Evolutionary conservation across 2,329 filamentous ascomycete species (phyloP).

Genomic region (Colletotrichum costaricense): DNA sequence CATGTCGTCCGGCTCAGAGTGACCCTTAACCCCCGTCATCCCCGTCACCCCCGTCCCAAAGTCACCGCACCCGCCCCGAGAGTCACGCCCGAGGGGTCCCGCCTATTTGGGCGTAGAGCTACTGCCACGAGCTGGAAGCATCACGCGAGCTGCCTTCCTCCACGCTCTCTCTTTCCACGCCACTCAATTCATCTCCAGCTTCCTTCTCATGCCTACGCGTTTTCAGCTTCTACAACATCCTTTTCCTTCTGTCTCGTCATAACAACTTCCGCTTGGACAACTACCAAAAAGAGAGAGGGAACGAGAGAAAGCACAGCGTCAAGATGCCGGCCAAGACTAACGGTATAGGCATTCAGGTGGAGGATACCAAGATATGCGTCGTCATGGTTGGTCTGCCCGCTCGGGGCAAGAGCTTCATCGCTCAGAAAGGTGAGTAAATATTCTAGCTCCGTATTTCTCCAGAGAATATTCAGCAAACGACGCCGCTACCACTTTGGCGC

Average conservation of each 20-base stretch:
- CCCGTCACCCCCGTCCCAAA: slow-evolving; percentile 16
- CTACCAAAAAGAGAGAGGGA: slow-evolving; percentile 6
- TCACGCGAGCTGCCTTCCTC: slow-evolving; percentile 34
- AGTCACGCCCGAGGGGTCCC: slow-evolving; percentile 28
- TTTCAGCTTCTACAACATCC: background rate
- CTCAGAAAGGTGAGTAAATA: slow-evolving; percentile 82
- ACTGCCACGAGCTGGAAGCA: slow-evolving; percentile 27
- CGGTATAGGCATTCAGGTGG: slow-evolving; percentile 83
- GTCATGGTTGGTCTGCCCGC: slow-evolving; percentile 98
- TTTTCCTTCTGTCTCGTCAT: slow-evolving; percentile 21
- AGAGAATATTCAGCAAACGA: background rate
- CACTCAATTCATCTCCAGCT: slow-evolving; percentile 7
- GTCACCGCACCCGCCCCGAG: slow-evolving; percentile 31
- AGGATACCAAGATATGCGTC: slow-evolving; percentile 96
- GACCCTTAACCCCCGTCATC: background rate
- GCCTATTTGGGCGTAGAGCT: slow-evolving; percentile 30
- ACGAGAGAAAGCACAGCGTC: slow-evolving; percentile 1
- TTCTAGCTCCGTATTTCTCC: background rate
- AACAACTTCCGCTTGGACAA: slow-evolving; percentile 9
- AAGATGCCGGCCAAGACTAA: slow-evolving; percentile 65
- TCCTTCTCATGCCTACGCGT: slow-evolving; percentile 15
- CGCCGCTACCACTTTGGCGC: background rate
- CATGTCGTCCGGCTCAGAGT: slow-evolving; percentile 16
- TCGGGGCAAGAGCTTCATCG: slow-evolving; percentile 96
- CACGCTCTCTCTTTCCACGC: slow-evolving; percentile 1